Evolutionary conservation across 2,329 filamentous ascomycete genomes (phyloP), one percentile per base, ranked within the genome.

Genomic region (Elsinoe arachidis): DNA sequence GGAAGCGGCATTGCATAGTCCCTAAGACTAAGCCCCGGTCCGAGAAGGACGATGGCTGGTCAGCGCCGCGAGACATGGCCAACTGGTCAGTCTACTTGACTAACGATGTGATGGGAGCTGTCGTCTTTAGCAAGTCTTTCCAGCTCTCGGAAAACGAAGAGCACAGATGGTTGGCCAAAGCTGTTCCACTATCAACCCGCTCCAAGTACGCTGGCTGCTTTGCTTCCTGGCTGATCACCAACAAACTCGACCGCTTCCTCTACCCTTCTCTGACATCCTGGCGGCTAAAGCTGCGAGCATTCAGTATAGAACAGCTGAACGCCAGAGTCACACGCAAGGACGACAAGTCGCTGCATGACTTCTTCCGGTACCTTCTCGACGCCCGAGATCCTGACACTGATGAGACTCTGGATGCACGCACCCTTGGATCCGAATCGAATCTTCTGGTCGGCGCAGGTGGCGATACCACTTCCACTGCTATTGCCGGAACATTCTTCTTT

Each of bases 111-210:
- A 41, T 55, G 35, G 52, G 52, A 5, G 52, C 35, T 9, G 23
- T 55, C 3, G 34, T 55, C 4, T 55, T 55, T 14, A 30, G 37
- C 38, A 38, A 43, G 17, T 55, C 52, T n/a, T 55, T 55, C 15
- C 15, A 41, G 10, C 35, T 41, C 15, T 34, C n/a, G 7, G 23
- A 41, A 7, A 38, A 11, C 12, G 38, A 23, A 3, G 37, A 44
- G 15, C 34, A 55, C 14, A 15, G 34, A 3, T 39, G 23, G 35
- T 14, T 55, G 12, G 38, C 38, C 11, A n/a, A 44, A 17, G 23
- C 38, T 26, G 23, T 55, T 7, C 38, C 52, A 6, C 34, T 34
- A 12, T 38, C 49, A 19, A 39, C 49, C 23, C n/a, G 52, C 12
- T 43, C 21, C 15, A 41, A 38, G 12, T 39, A 55, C 23, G 38